These are phyloP conservation scores for Orychophragmus violaceus DNA, from an alignment of 345 rosid genomes.

Conservation along the genomic window DNA sequence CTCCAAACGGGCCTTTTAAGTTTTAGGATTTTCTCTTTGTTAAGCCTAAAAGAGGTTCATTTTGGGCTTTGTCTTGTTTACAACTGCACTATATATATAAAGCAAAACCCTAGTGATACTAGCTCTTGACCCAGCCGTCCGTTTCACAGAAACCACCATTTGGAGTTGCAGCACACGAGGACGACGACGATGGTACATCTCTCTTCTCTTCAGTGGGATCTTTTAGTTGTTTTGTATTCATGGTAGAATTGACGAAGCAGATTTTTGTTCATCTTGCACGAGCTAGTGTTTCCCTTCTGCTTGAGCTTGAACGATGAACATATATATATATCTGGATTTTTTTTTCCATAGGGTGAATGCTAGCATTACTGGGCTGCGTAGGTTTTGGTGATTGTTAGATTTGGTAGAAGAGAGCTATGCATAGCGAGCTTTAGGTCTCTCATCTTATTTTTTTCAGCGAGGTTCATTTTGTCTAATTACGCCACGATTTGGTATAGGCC, in stretches of 20 bases:
- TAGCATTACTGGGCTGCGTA: background rate
- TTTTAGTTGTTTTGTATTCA: background rate
- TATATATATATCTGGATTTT: background rate
- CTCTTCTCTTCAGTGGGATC: background rate
- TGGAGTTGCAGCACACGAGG: background rate
- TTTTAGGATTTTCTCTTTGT: too few relatives aligned
- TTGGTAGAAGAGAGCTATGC: background rate
- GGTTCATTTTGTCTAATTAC: background rate
- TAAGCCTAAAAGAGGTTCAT: too few relatives aligned
- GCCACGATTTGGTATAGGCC: slow-evolving; percentile 29
- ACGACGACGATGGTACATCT: slow-evolving; percentile 18
- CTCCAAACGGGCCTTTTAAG: too few relatives aligned
- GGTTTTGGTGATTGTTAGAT: background rate
- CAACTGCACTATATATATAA: background rate
- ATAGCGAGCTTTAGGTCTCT: background rate
- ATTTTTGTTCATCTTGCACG: background rate
- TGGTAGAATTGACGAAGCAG: background rate
- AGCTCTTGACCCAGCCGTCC: slow-evolving; percentile 19
- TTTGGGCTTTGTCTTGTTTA: too few relatives aligned
- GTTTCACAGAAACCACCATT: slow-evolving; percentile 8
- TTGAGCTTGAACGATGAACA: background rate
- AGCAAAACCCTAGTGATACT: slow-evolving; percentile 7
- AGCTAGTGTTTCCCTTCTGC: background rate
- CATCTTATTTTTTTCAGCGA: background rate
- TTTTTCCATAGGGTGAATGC: background rate